Evolutionary conservation across 495 filamentous ascomycete genomes (phyloP).

Genomic region (Aspergillus biplanus): DNA sequence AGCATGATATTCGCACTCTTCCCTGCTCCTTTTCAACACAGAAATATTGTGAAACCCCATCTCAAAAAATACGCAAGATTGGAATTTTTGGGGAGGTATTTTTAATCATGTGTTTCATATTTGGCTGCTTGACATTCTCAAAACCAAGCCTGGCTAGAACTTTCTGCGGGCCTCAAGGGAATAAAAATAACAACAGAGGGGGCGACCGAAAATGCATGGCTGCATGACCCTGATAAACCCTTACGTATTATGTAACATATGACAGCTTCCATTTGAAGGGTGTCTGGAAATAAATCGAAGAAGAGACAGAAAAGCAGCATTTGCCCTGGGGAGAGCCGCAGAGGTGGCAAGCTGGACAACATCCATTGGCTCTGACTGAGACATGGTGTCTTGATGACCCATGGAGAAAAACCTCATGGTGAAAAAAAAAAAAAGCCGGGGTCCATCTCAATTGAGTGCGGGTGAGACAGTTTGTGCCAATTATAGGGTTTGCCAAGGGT

Average conservation of each 20-base stretch:
- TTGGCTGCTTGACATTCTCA: not conserved
- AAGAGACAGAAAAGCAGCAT: slow-evolving; percentile 2
- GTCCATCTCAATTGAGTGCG: not conserved
- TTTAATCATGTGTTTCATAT: not conserved
- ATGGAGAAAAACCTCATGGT: slow-evolving; percentile 7
- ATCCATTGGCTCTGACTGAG: slow-evolving; percentile 22
- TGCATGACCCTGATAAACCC: not conserved
- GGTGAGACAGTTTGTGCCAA: slow-evolving; percentile 23
- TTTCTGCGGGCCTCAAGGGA: slow-evolving; percentile 6
- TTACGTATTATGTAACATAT: slow-evolving; percentile 7
- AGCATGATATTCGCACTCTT: no score
- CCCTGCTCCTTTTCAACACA: no score
- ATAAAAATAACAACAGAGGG: slow-evolving; percentile 21
- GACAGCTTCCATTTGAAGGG: slow-evolving; percentile 17
- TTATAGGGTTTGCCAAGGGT: slow-evolving; percentile 25
- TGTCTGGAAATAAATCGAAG: slow-evolving; percentile 14
- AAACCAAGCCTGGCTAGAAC: slow-evolving; percentile 12
- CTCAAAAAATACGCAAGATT: not conserved
- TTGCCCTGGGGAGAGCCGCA: slow-evolving; percentile 3
- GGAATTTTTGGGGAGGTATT: no score
- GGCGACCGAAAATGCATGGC: slow-evolving; percentile 6
- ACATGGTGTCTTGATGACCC: slow-evolving; percentile 16
- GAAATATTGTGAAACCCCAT: no score
- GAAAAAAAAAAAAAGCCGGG: not conserved
- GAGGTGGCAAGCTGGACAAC: slow-evolving; percentile 17